Conservation (phyloP, 495 filamentous ascomycete genomes). For the Parmelia sp. region DNA sequence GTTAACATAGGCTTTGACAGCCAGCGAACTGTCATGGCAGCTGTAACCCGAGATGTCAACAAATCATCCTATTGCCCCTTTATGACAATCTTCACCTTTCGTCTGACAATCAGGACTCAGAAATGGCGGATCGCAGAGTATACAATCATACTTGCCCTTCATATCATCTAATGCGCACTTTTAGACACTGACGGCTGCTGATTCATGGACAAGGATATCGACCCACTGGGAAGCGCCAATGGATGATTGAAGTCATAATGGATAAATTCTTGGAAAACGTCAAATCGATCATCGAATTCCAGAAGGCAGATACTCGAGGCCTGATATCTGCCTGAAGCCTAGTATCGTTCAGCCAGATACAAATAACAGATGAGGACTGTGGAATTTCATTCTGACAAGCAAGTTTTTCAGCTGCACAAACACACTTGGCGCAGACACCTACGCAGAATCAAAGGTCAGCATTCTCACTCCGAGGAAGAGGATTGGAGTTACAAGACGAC, state of each 20-base stretch:
- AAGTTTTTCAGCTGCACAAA: slow-evolving; percentile 69
- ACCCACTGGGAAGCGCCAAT: slow-evolving; percentile 51
- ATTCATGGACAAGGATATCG: not conserved
- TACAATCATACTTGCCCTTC: slow-evolving; percentile 57
- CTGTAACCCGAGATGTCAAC: slow-evolving; percentile 31
- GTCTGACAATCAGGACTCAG: slow-evolving; percentile 74
- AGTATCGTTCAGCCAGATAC: slow-evolving; percentile 4
- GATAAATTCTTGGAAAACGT: slow-evolving; percentile 62
- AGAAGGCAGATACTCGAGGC: slow-evolving; percentile 54
- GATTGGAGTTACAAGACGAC: not conserved
- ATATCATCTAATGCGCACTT: slow-evolving; percentile 37
- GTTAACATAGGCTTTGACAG: slow-evolving; percentile 41
- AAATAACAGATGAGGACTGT: not conserved
- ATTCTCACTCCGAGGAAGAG: not conserved
- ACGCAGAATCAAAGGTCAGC: not conserved
- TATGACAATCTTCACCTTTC: slow-evolving; percentile 45
- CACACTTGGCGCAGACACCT: slow-evolving; percentile 63
- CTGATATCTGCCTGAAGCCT: slow-evolving; percentile 23
- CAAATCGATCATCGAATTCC: slow-evolving; percentile 66
- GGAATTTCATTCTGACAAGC: slow-evolving; percentile 39
- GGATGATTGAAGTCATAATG: slow-evolving; percentile 67
- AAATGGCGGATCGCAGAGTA: slow-evolving; percentile 74
- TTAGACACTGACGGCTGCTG: not conserved
- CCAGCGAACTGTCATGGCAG: slow-evolving; percentile 67
- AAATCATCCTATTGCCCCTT: not conserved